Conservation (phyloP, 441 rosid genomes). For the Daphne laureola region DNA sequence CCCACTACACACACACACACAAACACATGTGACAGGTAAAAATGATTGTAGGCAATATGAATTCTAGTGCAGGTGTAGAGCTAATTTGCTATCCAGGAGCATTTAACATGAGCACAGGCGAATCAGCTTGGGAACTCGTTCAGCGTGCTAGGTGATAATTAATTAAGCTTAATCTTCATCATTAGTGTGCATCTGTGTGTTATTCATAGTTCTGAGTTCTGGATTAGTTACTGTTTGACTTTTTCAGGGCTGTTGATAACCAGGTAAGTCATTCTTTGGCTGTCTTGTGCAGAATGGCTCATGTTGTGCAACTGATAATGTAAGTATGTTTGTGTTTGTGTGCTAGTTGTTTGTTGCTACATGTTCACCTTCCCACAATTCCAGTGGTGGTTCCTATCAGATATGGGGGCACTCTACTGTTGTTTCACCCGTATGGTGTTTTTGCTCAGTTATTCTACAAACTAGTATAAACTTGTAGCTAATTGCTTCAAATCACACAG, state of each 20-base stretch:
- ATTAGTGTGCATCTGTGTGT: not conserved
- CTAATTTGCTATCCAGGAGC: constrained; percentile 28
- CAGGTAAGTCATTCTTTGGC: constrained; percentile 12
- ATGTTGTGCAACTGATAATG: not conserved
- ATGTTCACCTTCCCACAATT: constrained; percentile 25
- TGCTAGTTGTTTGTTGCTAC: constrained; percentile 24
- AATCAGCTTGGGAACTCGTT: constrained; percentile 16
- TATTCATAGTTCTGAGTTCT: not conserved
- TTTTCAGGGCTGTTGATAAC: constrained; percentile 26
- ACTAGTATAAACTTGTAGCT: not conserved
- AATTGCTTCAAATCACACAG: constrained; percentile 10
- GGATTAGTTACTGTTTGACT: not conserved
- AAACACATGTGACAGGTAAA: no score
- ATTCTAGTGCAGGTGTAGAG: constrained; percentile 15
- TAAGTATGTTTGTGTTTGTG: constrained; percentile 5
- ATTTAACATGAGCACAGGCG: constrained; percentile 24
- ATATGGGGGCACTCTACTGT: constrained; percentile 25
- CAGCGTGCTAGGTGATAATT: constrained; percentile 23
- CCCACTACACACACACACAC: not conserved
- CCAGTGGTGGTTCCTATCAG: constrained; percentile 10
- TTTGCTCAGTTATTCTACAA: not conserved
- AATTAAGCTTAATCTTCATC: not conserved
- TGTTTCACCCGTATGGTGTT: constrained; percentile 11
- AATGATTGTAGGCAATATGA: not conserved
- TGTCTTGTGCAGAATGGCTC: not conserved